Evolutionary conservation across 2,329 filamentous ascomycete genomes (phyloP).

Genomic region (Stemphylium vesicarium): DNA sequence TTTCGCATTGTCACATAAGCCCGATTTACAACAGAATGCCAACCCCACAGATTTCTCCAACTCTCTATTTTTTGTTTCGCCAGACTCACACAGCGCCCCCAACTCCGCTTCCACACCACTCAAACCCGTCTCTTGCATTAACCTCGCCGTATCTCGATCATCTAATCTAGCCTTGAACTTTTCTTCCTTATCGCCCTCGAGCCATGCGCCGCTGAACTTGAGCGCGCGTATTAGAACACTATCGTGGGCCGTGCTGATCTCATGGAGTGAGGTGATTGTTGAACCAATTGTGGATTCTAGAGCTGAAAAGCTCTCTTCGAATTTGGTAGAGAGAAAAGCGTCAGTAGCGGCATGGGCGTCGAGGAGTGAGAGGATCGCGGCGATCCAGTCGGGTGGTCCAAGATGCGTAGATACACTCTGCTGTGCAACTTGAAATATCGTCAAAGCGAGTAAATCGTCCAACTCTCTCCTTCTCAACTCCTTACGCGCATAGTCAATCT

Average conservation of each 20-base stretch:
- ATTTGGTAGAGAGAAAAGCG: not conserved
- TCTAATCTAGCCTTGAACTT: conserved; percentile 13
- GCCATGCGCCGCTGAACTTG: conserved; percentile 22
- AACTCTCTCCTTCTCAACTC: conserved; percentile 11
- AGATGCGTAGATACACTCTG: conserved; percentile 5
- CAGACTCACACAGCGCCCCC: conserved; percentile 11
- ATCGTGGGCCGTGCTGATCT: conserved; percentile 7
- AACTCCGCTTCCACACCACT: conserved; percentile 14
- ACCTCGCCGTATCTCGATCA: conserved; percentile 14
- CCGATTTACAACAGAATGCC: not conserved
- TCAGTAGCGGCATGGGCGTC: not conserved
- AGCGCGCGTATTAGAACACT: conserved; percentile 6
- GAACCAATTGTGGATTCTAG: conserved; percentile 6
- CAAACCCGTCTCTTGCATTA: conserved; percentile 19
- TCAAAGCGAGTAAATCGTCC: conserved; percentile 17
- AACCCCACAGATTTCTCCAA: conserved; percentile 2
- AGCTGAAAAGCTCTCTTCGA: not conserved
- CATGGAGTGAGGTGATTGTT: conserved; percentile 3
- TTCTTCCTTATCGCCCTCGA: conserved; percentile 1
- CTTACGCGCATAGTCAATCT: conserved; percentile 14
- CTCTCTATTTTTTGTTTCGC: conserved; percentile 10
- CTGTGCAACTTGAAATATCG: conserved; percentile 23
- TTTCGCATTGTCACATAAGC: no score
- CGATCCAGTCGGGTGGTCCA: not conserved
- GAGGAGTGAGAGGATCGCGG: not conserved